phyloP scores from a whole-genome alignment of 805 yeast genomes.

The Cyberlindnera nakhonratchasimensis region DNA sequence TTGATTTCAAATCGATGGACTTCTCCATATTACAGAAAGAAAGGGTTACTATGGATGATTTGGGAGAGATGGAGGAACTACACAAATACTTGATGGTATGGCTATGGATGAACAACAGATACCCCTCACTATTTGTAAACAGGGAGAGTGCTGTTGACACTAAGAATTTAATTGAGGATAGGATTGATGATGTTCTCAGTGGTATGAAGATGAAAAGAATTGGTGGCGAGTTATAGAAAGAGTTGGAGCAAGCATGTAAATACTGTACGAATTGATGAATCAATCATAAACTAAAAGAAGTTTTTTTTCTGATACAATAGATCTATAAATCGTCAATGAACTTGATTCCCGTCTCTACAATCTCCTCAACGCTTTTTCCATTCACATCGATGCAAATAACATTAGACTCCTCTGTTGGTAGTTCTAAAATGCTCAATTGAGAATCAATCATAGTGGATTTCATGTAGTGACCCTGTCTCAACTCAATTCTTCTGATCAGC shows the following conservation, averaged over 20 bases:
- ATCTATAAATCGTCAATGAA: slow-evolving; percentile 9
- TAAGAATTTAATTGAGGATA: slow-evolving; percentile 62
- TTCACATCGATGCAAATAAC: slow-evolving; percentile 32
- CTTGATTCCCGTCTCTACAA: slow-evolving; percentile 10
- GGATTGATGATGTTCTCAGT: slow-evolving; percentile 37
- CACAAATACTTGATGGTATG: slow-evolving; percentile 67
- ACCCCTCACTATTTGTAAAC: slow-evolving; percentile 78
- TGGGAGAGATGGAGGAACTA: slow-evolving; percentile 49
- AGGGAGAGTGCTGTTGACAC: slow-evolving; percentile 68
- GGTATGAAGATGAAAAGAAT: slow-evolving; percentile 8
- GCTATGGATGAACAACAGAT: slow-evolving; percentile 85
- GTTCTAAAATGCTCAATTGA: slow-evolving; percentile 71
- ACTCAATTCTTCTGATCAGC: slow-evolving; percentile 54
- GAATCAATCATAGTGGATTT: slow-evolving; percentile 79
- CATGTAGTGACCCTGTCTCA: slow-evolving; percentile 81
- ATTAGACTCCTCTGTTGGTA: slow-evolving; percentile 46
- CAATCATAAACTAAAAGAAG: neutral
- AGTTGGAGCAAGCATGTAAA: neutral
- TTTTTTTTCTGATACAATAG: neutral
- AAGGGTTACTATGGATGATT: slow-evolving; percentile 5
- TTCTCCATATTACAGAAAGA: slow-evolving; percentile 7
- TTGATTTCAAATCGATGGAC: slow-evolving; percentile 41
- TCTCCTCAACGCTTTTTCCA: slow-evolving; percentile 21
- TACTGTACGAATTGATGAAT: neutral
- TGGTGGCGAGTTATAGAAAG: neutral